phyloP scores from a whole-genome alignment of 805 yeast genomes.

The Pichia californica region DNA sequence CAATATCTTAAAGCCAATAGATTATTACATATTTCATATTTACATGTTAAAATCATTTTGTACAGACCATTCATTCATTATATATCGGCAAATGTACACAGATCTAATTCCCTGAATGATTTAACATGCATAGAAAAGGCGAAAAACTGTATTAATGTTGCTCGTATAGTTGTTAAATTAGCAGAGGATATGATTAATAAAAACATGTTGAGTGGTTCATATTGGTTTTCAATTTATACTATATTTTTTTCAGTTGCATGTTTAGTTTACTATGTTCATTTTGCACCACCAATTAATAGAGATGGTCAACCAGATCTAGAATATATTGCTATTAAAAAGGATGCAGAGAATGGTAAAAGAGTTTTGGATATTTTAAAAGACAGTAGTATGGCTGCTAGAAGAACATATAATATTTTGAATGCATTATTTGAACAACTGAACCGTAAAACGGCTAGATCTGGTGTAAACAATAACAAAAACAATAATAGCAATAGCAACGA shows the following conservation, averaged over 20 bases:
- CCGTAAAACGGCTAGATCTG: constrained; percentile 53
- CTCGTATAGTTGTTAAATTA: constrained; percentile 71
- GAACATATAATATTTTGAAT: constrained; percentile 75
- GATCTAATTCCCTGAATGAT: constrained; percentile 32
- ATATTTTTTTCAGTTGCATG: constrained; percentile 87
- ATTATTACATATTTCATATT: constrained; percentile 60
- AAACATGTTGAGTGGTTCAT: constrained; percentile 70
- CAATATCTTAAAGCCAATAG: constrained; percentile 69
- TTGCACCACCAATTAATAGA: constrained; percentile 28
- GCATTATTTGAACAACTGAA: constrained; percentile 76
- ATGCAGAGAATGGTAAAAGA: constrained; percentile 76
- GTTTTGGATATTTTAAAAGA: constrained; percentile 67
- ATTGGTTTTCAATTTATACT: constrained; percentile 88
- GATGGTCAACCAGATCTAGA: constrained; percentile 42
- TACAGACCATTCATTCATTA: constrained; percentile 88
- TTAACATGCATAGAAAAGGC: constrained; percentile 67
- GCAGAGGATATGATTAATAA: constrained; percentile 75
- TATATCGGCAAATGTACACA: constrained; percentile 52
- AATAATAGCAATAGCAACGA: constrained; percentile 9
- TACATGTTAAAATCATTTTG: constrained; percentile 72
- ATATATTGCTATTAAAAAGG: constrained; percentile 54
- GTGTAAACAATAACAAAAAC: constrained; percentile 10
- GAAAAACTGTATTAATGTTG: constrained; percentile 75
- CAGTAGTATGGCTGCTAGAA: constrained; percentile 67
- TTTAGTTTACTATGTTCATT: constrained; percentile 70